Conservation (phyloP, 305 asterid genomes). For the Solanum hybrid region DNA sequence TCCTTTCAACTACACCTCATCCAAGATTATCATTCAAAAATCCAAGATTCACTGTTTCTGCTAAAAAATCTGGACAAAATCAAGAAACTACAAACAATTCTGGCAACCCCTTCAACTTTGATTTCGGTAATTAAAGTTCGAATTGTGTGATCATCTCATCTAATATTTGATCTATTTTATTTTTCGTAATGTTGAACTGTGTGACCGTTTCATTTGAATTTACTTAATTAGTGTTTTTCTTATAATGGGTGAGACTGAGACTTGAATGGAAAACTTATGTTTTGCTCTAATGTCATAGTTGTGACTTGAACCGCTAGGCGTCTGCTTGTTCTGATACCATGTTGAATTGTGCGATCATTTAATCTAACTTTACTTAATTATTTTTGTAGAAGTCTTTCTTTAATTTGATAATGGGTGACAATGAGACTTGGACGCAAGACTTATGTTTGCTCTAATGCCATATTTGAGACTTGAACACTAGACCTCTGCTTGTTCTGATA, state of each 20-base stretch:
- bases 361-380: not conserved
- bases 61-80: constrained; percentile 32
- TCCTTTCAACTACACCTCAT: constrained; percentile 41
- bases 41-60: constrained; percentile 36
- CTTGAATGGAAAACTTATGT: no score
- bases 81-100: constrained; percentile 24
- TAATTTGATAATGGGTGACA: not conserved
- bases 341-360: not conserved
- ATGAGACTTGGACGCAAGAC: not conserved
- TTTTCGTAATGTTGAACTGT: constrained; percentile 17
- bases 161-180: constrained; percentile 18
- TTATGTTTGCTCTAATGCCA: not conserved
- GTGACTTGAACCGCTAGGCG: not conserved
- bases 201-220: not conserved
- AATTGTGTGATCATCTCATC: not conserved
- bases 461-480: not conserved
- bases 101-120: constrained; percentile 47
- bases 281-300: not conserved
- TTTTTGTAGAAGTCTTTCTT: not conserved
- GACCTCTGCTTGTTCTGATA: not conserved
- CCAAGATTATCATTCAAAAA: constrained; percentile 27
- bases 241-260: not conserved
- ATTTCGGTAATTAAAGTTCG: constrained; percentile 20
- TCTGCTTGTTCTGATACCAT: not conserved
- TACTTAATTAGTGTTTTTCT: not conserved